These are phyloP conservation scores for Alternaria postmessia DNA, from an alignment of 2,329 filamentous ascomycete species.

Conservation along the genomic window DNA sequence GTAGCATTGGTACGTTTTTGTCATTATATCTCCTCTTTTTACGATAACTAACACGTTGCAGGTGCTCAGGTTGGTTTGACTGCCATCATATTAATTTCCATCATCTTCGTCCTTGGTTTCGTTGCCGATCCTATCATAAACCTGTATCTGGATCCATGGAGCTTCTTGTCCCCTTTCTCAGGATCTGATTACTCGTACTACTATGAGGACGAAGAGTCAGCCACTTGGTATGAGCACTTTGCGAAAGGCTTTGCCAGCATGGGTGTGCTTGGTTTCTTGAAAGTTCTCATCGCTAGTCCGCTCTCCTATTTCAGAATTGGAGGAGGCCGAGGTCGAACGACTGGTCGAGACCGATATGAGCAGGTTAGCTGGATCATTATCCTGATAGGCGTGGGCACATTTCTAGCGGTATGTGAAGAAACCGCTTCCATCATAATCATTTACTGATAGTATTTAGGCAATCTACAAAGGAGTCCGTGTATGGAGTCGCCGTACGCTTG, in stretches of 20 bases:
- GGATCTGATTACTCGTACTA: conserved; percentile 35
- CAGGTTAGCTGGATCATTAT: conserved; percentile 83
- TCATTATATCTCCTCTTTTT: neutral
- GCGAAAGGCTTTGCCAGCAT: conserved; percentile 89
- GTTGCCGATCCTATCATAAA: conserved; percentile 92
- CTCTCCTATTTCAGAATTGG: conserved; percentile 77
- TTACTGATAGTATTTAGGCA: conserved; percentile 59
- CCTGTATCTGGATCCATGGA: conserved; percentile 79
- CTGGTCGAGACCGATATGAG: conserved; percentile 78
- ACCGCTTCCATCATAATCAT: neutral
- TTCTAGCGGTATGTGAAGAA: conserved; percentile 71
- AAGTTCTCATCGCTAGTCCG: conserved; percentile 77
- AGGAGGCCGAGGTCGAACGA: conserved; percentile 66
- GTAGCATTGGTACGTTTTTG: conserved; percentile 52
- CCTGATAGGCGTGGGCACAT: conserved; percentile 79
- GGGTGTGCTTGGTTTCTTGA: conserved; percentile 84
- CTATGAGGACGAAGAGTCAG: conserved; percentile 44
- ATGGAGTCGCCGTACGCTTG: conserved; percentile 75
- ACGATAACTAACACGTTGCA: conserved; percentile 22
- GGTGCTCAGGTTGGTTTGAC: conserved; percentile 76
- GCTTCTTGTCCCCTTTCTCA: conserved; percentile 50
- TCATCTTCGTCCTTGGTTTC: conserved; percentile 86
- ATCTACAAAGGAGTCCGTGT: conserved; percentile 83
- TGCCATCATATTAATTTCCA: conserved; percentile 71
- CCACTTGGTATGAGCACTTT: conserved; percentile 82